phyloP scores from a whole-genome alignment of 139 green algal species.

The Chlamydomonas incerta region DNA sequence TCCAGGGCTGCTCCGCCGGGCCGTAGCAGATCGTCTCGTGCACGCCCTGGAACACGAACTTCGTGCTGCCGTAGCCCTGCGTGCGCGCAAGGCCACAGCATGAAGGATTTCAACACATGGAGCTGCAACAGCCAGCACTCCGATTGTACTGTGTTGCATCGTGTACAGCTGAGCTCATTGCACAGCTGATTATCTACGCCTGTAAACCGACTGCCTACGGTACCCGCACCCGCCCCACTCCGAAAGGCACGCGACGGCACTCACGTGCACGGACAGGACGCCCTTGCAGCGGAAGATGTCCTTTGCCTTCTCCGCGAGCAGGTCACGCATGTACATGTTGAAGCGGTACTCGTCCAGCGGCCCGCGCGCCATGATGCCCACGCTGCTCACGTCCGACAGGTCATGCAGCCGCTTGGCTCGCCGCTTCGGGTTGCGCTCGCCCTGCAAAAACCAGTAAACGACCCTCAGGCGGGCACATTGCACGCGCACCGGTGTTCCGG shows the following conservation, averaged over 20 bases:
- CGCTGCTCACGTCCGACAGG: constrained; percentile 70
- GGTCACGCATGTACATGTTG: constrained; percentile 90
- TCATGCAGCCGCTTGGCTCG: constrained; percentile 80
- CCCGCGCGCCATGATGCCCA: constrained; percentile 80
- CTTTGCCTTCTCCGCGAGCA: constrained; percentile 81
- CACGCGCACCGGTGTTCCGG: too few species aligned
- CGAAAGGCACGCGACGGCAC: too few species aligned
- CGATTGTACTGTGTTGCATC: too few species aligned
- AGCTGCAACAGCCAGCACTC: not conserved
- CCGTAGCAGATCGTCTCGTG: constrained; percentile 90
- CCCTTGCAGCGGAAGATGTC: constrained; percentile 92
- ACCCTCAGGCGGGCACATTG: too few species aligned
- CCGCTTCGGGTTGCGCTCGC: constrained; percentile 70
- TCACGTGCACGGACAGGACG: constrained; percentile 81
- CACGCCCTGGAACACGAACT: constrained; percentile 92
- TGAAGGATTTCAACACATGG: too few species aligned
- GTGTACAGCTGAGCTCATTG: too few species aligned
- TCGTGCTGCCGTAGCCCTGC: constrained; percentile 67
- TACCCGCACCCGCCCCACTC: too few species aligned
- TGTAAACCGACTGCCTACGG: too few species aligned
- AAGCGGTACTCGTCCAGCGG: constrained; percentile 85
- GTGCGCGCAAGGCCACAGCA: not conserved
- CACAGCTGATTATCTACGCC: too few species aligned
- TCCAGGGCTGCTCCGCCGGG: constrained; percentile 70
- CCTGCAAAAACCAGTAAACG: too few species aligned